phyloP scores from a whole-genome alignment of 768 basidiomycete genomes.

The Lactarius sp. region DNA sequence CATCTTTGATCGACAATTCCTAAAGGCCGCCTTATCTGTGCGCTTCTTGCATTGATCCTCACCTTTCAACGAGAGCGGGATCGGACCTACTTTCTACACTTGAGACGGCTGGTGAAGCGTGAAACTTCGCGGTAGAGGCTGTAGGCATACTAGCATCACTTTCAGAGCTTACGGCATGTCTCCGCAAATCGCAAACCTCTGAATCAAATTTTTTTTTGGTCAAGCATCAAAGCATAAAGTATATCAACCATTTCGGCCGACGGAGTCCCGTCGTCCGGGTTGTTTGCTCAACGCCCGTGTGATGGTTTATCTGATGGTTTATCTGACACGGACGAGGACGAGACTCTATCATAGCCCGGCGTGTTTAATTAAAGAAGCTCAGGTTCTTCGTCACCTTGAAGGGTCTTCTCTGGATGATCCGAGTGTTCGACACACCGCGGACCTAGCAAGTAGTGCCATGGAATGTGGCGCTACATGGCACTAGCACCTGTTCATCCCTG shows the following conservation, averaged over 20 bases:
- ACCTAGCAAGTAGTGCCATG: background rate
- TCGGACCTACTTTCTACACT: background rate
- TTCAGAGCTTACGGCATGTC: background rate
- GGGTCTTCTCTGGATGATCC: background rate
- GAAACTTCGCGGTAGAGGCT: background rate
- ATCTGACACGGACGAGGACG: background rate
- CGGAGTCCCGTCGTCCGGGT: background rate
- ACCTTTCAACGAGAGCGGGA: conserved; percentile 4
- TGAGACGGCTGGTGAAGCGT: background rate
- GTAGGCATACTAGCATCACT: background rate
- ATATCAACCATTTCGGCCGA: background rate
- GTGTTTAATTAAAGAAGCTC: background rate
- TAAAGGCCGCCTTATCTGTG: conserved; percentile 6
- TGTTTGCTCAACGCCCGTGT: background rate
- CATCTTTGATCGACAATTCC: conserved; percentile 16
- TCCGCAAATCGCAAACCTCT: background rate
- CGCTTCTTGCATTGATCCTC: conserved; percentile 17
- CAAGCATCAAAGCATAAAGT: background rate
- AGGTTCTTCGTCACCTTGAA: background rate
- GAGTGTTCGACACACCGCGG: background rate
- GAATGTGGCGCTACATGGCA: background rate
- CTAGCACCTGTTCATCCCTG: conserved; percentile 7
- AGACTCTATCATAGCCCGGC: background rate
- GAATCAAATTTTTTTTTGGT: background rate
- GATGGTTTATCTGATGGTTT: background rate